These are phyloP conservation scores for Stramenopiles sp. DNA, from an alignment of 352 stramenopile species.

Conservation along the genomic window DNA sequence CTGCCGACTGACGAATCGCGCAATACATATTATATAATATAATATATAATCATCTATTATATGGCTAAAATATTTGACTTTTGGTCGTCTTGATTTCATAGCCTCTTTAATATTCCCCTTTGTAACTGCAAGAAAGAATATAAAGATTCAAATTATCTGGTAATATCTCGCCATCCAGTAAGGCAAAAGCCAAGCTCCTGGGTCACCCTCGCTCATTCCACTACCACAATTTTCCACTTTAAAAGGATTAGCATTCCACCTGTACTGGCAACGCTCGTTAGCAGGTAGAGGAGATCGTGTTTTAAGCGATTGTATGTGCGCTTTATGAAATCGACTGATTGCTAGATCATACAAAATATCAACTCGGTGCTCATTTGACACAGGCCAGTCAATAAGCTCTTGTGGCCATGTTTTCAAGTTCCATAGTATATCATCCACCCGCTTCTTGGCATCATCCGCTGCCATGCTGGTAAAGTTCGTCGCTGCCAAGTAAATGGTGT, in stretches of 20 bases:
- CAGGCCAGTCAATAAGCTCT: slow-evolving; percentile 12
- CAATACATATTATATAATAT: no score
- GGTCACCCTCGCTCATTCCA: slow-evolving; percentile 8
- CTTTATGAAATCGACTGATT: background rate
- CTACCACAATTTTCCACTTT: background rate
- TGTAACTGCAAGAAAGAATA: no score
- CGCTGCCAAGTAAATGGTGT: background rate
- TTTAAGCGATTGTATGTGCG: background rate
- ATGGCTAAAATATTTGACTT: no score
- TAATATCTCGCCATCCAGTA: slow-evolving; percentile 20
- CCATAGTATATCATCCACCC: background rate
- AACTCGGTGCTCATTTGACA: slow-evolving; percentile 2
- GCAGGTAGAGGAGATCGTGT: background rate
- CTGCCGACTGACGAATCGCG: no score
- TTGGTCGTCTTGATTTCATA: no score
- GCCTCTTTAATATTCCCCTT: no score
- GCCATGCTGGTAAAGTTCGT: background rate
- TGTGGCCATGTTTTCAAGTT: slow-evolving; percentile 13
- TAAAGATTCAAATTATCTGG: no score
- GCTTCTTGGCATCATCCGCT: background rate
- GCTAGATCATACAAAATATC: background rate
- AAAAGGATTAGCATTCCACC: slow-evolving; percentile 14
- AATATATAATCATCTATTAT: no score
- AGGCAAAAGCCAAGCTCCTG: slow-evolving; percentile 6
- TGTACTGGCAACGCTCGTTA: background rate